Conservation (phyloP, 2,329 filamentous ascomycete species). For the Aspergillus brunneoviolaceus region DNA sequence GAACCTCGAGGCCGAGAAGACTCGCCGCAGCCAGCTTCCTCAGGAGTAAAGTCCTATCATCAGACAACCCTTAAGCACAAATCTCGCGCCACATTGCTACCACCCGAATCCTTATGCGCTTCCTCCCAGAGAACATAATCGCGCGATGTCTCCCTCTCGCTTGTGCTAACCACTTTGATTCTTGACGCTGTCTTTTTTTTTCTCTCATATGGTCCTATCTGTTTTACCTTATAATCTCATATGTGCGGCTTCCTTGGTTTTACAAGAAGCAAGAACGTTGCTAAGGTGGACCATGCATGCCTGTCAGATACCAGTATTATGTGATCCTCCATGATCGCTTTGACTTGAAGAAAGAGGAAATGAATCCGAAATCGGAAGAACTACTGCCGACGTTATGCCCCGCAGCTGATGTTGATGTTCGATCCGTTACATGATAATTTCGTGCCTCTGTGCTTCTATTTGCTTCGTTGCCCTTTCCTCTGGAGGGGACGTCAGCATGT, state of each 20-base stretch:
- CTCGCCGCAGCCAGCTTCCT: conserved; percentile 83
- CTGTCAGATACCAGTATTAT: conserved; percentile 27
- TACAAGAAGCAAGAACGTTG: conserved; percentile 27
- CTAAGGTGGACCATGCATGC: conserved; percentile 24
- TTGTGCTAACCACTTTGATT: conserved; percentile 19
- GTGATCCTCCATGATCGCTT: conserved; percentile 17
- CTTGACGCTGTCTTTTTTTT: conserved; percentile 19
- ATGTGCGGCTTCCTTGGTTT: conserved; percentile 24
- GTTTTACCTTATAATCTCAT: conserved; percentile 19
- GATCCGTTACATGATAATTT: not conserved
- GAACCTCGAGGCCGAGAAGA: conserved; percentile 98
- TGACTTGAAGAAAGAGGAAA: conserved; percentile 13
- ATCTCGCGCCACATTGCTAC: not conserved
- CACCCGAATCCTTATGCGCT: not conserved
- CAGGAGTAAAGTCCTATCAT: conserved; percentile 49
- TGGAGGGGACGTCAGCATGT: not conserved
- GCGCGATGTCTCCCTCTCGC: conserved; percentile 7
- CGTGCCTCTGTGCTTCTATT: conserved; percentile 1
- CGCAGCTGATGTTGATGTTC: conserved; percentile 9
- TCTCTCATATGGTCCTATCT: conserved; percentile 17
- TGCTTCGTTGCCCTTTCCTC: conserved; percentile 5
- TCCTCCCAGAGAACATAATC: conserved; percentile 8
- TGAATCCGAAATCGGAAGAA: conserved; percentile 20
- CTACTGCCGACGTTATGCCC: conserved; percentile 11
- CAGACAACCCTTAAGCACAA: not conserved